Evolutionary conservation across 495 filamentous ascomycete genomes (phyloP), one percentile per base, ranked within the genome.

Genomic region (Oidiodendron maius): DNA sequence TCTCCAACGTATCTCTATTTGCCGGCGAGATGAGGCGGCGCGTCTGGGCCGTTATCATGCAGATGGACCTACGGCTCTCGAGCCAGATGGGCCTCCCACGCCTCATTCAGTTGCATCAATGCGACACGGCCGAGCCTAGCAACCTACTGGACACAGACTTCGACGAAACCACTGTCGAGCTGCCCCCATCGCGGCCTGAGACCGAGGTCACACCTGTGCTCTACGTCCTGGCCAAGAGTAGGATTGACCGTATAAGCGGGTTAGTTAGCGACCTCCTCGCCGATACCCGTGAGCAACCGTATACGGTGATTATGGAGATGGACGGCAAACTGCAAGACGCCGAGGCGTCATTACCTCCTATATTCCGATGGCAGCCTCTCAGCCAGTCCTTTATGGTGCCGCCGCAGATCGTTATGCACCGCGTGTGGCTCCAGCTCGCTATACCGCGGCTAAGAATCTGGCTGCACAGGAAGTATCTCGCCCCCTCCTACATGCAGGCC

Each of bases 371-470:
- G 21, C 48, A 46, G 32, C 71, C 78, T 3, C 69, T 87, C 32
- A 70, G 77, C 8, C 77, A 86, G 44, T 79, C 70, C 15, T 61
- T 82, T 21, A 68, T 70, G 8, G 84, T 89, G 51, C 65, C 78
- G 3, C 71, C 80, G 4, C 68, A 75, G 8, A 54, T 82, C 4
- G 78, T 91, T 46, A 78, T 86, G 58, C 79, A 83, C 47, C 76
- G 86, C 2, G 84, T 80, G 51, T 80, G 75, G 0, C 65, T 90
- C 17, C 80, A 83, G 15, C 62, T 88, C 3, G 64, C 87, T 15
- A 88, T 86, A 54, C 77, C 84, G 50, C 87, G 87, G 57, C 69
- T 74, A 8, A 75, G 84, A 15, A 82, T 78, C 38, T 79, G 89
- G 9, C 67, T 90, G 26, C 87, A 91, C 57, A 78, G 86, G 8